Percentiles rank a stretch among this genome's conserved stretches.
Evolutionary conservation across 495 filamentous ascomycete species (phyloP).

Genomic region (Aspergillus haitiensis): DNA sequence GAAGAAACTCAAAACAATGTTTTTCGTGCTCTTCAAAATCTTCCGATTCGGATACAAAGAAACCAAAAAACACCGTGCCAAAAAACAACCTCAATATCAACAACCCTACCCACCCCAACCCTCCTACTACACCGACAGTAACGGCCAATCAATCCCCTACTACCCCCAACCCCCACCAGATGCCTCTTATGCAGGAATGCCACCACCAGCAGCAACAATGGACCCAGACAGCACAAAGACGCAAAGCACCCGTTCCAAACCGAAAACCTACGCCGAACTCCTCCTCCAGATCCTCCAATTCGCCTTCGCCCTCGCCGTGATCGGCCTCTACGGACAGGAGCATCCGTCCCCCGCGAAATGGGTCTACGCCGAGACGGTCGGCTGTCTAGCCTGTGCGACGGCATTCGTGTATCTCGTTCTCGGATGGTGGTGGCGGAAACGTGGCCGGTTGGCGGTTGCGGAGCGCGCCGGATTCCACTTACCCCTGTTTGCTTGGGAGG

Average conservation of each 20-base stretch:
- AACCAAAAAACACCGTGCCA: conserved; percentile 37
- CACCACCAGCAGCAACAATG: conserved; percentile 25
- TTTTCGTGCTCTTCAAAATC: conserved; percentile 34
- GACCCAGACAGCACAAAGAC: conserved; percentile 9
- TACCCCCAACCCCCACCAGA: neutral
- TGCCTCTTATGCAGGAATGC: conserved; percentile 1
- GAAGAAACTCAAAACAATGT: conserved; percentile 25
- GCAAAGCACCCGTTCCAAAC: conserved; percentile 13
- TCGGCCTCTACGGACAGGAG: conserved; percentile 76
- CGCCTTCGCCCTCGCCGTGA: conserved; percentile 69
- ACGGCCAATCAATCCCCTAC: neutral
- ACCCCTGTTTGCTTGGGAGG: conserved; percentile 66
- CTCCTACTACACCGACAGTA: conserved; percentile 11
- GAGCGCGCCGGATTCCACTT: conserved; percentile 22
- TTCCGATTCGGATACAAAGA: conserved; percentile 32
- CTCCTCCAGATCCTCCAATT: conserved; percentile 69
- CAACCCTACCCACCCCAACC: conserved; percentile 27
- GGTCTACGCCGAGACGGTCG: conserved; percentile 72
- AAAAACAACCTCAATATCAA: conserved; percentile 25
- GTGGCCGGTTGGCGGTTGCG: neutral
- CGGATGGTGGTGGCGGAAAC: conserved; percentile 52
- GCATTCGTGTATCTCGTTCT: conserved; percentile 58
- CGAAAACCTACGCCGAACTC: conserved; percentile 33
- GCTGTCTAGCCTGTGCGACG: conserved; percentile 59
- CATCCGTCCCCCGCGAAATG: conserved; percentile 63